Base-by-base conservation (phyloP, 208 protist species). In the Sergeia podlipaevii region DNA sequence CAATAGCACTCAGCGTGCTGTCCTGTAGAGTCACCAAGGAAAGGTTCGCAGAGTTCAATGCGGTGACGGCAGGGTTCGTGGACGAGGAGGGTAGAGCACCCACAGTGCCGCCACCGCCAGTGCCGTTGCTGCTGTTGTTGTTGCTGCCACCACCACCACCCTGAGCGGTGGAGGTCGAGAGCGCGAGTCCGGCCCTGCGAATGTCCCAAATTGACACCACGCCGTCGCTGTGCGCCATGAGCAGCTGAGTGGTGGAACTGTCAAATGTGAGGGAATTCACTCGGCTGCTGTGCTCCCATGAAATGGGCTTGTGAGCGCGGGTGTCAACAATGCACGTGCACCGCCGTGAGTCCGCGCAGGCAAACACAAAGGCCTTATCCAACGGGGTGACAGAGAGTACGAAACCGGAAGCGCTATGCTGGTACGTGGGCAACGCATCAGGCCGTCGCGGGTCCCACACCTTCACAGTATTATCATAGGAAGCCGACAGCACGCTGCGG, bases 221-320 rank as follows among this genome's bases (percentile, higher is more conserved):
- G 43, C 88, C 88, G 66, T 95, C 72, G 54, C 73, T 85, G 61
- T 95, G 84, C 21, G 84, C 88, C 44, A 83, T 90, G 20, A 91
- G 27, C 21, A 95, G 79, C 42, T 90, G 70, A 27, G 60, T 45
- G 1, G 54, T 48, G 13, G 74, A 55, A 42, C 58, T 56, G 64
- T 95, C 83, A 43, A 81, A 86, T 24, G 79, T 62, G 37, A 95
- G 55, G 4, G 82, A 72, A 73, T 95, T 95, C 23, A 81, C 78
- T 44, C 88, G 80, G 50, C 72, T 74, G 30, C 72, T 55, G 52
- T 88, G 77, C 41, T 81, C 74, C 84, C 76, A 77, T 38, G 51
- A 77, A 8, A 77, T 57, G 7, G 77, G 63, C 47, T 80, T 80
- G 26, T 65, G 70, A 15, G 70, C 63, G 2, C 85, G 72, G 20